Evolutionary conservation across 495 filamentous ascomycete species (phyloP), one percentile per base, ranked within the genome.

Genomic region (Podospora anserina): DNA sequence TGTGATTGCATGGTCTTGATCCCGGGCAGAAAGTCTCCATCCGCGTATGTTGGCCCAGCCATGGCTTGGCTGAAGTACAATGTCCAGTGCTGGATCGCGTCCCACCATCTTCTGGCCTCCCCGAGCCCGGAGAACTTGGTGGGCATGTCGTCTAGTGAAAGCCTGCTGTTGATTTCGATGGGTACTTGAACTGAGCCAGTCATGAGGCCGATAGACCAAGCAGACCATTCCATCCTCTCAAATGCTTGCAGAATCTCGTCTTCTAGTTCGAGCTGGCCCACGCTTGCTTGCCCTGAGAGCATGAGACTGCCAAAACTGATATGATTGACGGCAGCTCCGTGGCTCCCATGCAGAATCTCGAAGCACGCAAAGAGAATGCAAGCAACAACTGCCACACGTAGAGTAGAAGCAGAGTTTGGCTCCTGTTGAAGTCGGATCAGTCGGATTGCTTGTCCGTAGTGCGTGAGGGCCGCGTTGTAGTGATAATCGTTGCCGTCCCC

Each of bases 321-420:
- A 63, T 78, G 76, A 16, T 69, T 59, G 11, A 72, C 30, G 11
- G 76, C 76, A 5, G 68, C 68, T 0, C 67, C 66, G n/a, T 55
- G 53, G 62, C 71, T 73, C n/a, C 68, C 72, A 56, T 74, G 69
- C 27, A 78, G 39, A 16, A 67, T 69, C 65, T 76, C 76, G 62
- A 76, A 78, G 61, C 69, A 66, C 11, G 73, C 66, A 28, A 78
- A 78, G 5, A 78, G 63, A 9, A 76, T 63, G 72, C 70, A 76
- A 11, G 73, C 69, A 1, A 78, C 67, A 7, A 75, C 68, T 18
- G 72, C 71, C 5, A 66, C 62, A 11, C 70, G 74, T 1, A 74
- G 68, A 2, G 66, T 69, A 6, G 44, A 56, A 6, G 61, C 63
- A 19, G 67, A 64, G 60, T 64, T 69, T 23, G 59, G 53, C 4